These are phyloP conservation scores for Lactifluus volemus DNA, from an alignment of 768 basidiomycete genomes.

Conservation along the genomic window DNA sequence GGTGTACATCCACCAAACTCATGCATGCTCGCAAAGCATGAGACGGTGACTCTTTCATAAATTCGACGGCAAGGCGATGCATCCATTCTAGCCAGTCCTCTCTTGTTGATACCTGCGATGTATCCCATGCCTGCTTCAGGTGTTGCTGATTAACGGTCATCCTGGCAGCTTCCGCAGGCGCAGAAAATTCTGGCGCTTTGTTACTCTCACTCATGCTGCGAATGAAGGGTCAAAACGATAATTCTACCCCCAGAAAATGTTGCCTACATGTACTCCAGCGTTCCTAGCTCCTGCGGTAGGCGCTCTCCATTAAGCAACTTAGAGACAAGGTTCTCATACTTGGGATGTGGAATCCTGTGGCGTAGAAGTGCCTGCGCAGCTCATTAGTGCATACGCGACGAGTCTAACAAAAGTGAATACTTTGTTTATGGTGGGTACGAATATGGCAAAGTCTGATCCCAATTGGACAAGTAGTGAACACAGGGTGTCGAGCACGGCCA, in stretches of 20 bases:
- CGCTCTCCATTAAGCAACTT: conserved; percentile 90
- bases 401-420: conserved; percentile 29
- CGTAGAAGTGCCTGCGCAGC: conserved; percentile 56
- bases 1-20: conserved; percentile 87
- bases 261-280: conserved; percentile 57
- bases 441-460: conserved; percentile 94
- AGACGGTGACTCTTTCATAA: conserved; percentile 97
- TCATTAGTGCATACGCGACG: conserved; percentile 1
- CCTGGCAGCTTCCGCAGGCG: conserved; percentile 72
- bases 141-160: conserved; percentile 95
- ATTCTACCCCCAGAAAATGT: background rate
- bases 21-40: conserved; percentile 97
- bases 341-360: conserved; percentile 67
- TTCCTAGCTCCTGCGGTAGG: conserved; percentile 74
- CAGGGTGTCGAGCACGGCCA: conserved; percentile 85
- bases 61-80: conserved; percentile 83
- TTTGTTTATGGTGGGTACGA: conserved; percentile 96
- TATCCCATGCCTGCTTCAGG: conserved; percentile 95
- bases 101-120: conserved; percentile 59
- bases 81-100: conserved; percentile 98
- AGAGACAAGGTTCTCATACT: conserved; percentile 81
- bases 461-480: conserved; percentile 90
- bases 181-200: conserved; percentile 65
- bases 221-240: background rate
- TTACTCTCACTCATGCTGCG: conserved; percentile 47